Evolutionary conservation across 148 eudicot species (phyloP), one percentile per base, ranked within the genome.

Genomic region (Salicornia ramosissima): DNA sequence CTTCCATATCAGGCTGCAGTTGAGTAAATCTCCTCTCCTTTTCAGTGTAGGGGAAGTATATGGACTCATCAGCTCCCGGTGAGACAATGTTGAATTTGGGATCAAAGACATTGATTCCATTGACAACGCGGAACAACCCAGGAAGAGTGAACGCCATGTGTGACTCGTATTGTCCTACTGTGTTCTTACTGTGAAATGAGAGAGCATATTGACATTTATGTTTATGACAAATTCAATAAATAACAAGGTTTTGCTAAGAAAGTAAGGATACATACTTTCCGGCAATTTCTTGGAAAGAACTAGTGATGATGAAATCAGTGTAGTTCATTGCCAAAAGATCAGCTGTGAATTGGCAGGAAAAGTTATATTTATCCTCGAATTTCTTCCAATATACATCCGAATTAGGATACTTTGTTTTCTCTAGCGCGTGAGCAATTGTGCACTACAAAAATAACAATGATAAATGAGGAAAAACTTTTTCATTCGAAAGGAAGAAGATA

Each of bases 251-350:
- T 13, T 22, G 8, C 21, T 13, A 13, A 63, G 9, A 21, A 19
- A 34, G n/a, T 19, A 9, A 33, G 30, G 26, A 50, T 19, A 30
- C 50, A 57, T 87, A 94, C 98, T 86, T 94, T 78, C 98, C 98
- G 5, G 98, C 98, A 45, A 94, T 90, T 65, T 94, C 98, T 76
- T 94, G 98, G 86, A 94, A 94, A n/a, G 98, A 90, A 71, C 98
- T 94, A 15, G 98, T 90, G 84, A 94, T 90, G 77, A 94, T 94
- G 80, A 94, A 94, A 68, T 94, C 97, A 0, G 98, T 85, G 73
- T 85, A 89, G 72, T 94, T 90, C 98, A 94, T 94, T 28, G 98
- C 98, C 16, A 90, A 83, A 2, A 90, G 85, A 80, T 94, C 98
- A 70, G 97, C 98, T 7, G 98, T 94, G 72, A 94, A 94, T 75